Evolutionary conservation across 1,284 basidiomycete genomes (phyloP), one percentile per base, ranked within the genome.

Genomic region (Lentinula novae-zelandiae): DNA sequence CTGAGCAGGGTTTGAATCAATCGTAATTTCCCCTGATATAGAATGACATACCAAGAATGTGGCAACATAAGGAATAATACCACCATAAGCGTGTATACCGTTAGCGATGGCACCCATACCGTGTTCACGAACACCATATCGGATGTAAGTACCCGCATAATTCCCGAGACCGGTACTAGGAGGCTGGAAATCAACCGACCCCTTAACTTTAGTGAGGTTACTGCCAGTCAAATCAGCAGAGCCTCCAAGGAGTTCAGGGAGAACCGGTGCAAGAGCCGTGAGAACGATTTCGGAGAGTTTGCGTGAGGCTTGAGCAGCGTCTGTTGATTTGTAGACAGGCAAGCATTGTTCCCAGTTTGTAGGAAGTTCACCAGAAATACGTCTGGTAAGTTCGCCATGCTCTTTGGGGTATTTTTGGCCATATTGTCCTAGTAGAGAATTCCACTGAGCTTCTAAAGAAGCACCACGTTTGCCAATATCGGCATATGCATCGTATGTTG

Each of bases 41-140:
- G 9, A 7, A n/a, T 38, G 15, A 49, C 80, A 67, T 67, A 89
- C 87, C 76, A 93, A 75, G 88, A 95, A 96, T 58, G 94, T 96
- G 65, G 87, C 93, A 66, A 89, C 85, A 77, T 92, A 94, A 54
- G 92, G 93, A 66, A 94, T 83, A 68, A 94, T 86, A 64, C 82
- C 90, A 58, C 92, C 92, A 75, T 95, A 96, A 15, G 93, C 94
- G 66, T 81, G 76, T 64, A 96, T 75, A 75, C 94, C 94, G 75
- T 96, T 96, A 70, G 90, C 93, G 72, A 97, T 94, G 64, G 95
- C 95, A 70, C 90, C 93, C 95, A 98, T 98, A 69, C 83, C 95
- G 76, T 98, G 95, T 78, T 98, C 95, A 77, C 95, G 93, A 62
- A 98, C 95, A 87, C 95, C 95, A 78, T 92, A 98, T 61, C 94